A percentile compares a stretch with the other conserved stretches of the same genome.
Conservation (phyloP, 2,329 filamentous ascomycete genomes). For the Claviceps purpurea region DNA sequence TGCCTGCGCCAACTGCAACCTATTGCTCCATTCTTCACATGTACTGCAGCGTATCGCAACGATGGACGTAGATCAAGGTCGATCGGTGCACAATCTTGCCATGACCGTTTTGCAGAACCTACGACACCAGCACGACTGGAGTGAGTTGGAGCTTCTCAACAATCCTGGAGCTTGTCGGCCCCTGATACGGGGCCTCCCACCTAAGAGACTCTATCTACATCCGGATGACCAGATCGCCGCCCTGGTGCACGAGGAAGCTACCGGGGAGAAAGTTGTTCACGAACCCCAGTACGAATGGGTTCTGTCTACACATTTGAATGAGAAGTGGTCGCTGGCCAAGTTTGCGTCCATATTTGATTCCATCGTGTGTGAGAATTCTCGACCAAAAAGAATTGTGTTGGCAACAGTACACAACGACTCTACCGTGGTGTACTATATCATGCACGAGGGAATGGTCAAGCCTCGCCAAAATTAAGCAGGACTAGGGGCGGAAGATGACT, state of each 20-base stretch:
- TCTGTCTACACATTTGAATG: conserved; percentile 55
- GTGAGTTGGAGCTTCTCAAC: conserved; percentile 41
- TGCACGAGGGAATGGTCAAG: conserved; percentile 80
- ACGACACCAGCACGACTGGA: conserved; percentile 64
- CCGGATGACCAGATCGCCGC: conserved; percentile 70
- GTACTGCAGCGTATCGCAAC: neutral
- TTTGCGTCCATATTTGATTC: conserved; percentile 61
- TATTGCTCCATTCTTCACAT: too few species aligned
- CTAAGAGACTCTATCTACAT: conserved; percentile 61
- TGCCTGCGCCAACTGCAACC: too few species aligned
- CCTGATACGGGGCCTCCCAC: conserved; percentile 59
- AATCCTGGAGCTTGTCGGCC: conserved; percentile 36
- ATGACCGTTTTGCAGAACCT: conserved; percentile 54
- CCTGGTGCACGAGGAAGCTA: conserved; percentile 44
- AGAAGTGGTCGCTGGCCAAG: conserved; percentile 55
- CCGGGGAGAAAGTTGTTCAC: conserved; percentile 30
- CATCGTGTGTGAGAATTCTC: conserved; percentile 29
- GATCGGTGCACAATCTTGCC: conserved; percentile 13
- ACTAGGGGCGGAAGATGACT: conserved; percentile 49
- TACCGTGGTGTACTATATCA: conserved; percentile 71
- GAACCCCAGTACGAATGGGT: conserved; percentile 60
- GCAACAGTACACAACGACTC: conserved; percentile 68
- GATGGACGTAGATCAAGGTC: neutral
- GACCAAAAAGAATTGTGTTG: conserved; percentile 57
- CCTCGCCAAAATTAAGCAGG: conserved; percentile 59